phyloP scores from a whole-genome alignment of 1,284 basidiomycete species.

The Cutaneotrichosporon daszewskae region DNA sequence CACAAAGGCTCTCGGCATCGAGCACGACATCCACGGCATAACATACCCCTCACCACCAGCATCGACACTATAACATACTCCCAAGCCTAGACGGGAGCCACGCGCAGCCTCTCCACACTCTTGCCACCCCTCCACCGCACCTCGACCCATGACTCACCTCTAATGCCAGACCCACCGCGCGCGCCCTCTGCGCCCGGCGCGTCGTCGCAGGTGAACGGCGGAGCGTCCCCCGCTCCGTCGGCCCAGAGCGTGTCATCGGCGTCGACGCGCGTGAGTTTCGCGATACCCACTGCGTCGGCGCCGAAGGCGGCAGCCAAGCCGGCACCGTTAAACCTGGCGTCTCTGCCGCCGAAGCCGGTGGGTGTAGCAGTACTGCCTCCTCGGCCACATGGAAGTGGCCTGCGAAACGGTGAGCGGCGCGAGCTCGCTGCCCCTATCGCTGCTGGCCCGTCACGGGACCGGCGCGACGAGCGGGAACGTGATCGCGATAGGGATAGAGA shows the following conservation, averaged over 20 bases:
- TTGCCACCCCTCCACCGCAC: background rate
- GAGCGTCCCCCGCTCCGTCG: background rate
- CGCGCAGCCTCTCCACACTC: too few species aligned
- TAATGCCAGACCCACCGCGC: background rate
- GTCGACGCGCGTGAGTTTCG: background rate
- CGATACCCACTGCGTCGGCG: background rate
- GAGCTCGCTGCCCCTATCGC: background rate
- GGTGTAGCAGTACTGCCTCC: background rate
- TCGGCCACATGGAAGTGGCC: background rate
- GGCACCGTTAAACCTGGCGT: background rate
- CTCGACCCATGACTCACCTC: background rate
- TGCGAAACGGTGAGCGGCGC: background rate
- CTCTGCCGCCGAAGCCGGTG: conserved; percentile 1
- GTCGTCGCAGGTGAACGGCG: background rate
- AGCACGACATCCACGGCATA: too few species aligned
- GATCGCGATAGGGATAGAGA: conserved; percentile 3
- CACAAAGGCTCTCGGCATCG: too few species aligned
- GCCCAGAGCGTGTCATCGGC: background rate
- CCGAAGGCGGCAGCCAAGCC: conserved; percentile 1
- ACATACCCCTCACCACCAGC: too few species aligned
- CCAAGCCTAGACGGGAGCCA: too few species aligned
- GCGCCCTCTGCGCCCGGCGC: background rate
- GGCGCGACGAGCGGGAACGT: background rate
- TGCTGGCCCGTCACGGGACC: background rate
- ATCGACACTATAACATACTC: too few species aligned